Evolutionary conservation across 768 basidiomycete species (phyloP).

Genomic region (Lentinula sp.): DNA sequence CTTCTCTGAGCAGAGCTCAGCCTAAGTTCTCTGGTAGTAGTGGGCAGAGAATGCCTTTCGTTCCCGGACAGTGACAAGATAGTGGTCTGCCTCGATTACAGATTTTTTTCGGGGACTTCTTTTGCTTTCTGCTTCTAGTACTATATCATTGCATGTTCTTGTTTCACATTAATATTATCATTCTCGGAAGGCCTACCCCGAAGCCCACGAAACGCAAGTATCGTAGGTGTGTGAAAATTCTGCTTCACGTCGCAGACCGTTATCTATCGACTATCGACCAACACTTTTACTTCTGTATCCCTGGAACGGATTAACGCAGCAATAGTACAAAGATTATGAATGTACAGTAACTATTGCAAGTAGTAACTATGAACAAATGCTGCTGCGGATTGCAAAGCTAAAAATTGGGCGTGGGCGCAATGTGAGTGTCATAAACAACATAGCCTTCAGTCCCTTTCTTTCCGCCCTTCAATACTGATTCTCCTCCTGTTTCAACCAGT

Average conservation of each 20-base stretch:
- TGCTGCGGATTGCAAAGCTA: background rate
- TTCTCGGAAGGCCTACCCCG: no score
- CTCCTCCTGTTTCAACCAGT: background rate
- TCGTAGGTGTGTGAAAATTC: no score
- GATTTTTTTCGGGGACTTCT: background rate
- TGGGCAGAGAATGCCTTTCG: constrained; percentile 51
- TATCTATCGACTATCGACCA: no score
- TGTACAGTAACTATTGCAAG: background rate
- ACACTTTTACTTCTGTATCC: no score
- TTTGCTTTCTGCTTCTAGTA: background rate
- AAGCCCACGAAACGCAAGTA: no score
- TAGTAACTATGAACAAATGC: background rate
- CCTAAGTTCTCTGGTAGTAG: constrained; percentile 17
- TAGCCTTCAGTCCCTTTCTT: background rate
- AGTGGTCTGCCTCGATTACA: background rate
- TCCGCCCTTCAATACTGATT: background rate
- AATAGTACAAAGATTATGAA: no score
- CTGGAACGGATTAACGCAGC: no score
- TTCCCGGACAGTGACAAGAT: constrained; percentile 21
- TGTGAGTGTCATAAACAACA: background rate
- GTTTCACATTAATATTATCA: background rate
- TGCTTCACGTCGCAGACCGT: no score
- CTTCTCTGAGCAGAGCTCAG: constrained; percentile 16
- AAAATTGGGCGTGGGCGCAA: background rate
- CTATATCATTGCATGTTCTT: background rate